phyloP scores from a whole-genome alignment of 495 filamentous ascomycete species.

The Xylaria flabelliformis region DNA sequence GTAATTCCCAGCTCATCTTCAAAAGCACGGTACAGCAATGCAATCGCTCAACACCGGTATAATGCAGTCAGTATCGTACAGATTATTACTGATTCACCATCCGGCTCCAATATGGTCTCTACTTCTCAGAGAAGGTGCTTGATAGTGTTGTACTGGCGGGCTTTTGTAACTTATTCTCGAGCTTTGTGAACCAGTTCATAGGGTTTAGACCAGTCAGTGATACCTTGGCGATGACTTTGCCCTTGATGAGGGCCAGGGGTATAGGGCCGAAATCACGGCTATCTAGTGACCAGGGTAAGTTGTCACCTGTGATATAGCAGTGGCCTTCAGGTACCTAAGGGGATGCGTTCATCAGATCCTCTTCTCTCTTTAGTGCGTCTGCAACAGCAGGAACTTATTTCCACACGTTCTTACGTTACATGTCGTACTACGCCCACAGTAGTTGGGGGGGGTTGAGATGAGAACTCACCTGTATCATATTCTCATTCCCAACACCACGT shows the following conservation, averaged over 20 bases:
- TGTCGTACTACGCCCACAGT: background rate
- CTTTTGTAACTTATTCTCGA: constrained; percentile 40
- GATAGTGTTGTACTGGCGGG: background rate
- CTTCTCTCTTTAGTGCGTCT: background rate
- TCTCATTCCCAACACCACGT: constrained; percentile 37
- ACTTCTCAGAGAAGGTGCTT: background rate
- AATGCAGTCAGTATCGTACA: constrained; percentile 16
- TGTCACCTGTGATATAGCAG: constrained; percentile 88
- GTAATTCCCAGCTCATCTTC: constrained; percentile 5
- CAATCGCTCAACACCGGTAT: background rate
- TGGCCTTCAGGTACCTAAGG: constrained; percentile 83
- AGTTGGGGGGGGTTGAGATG: background rate
- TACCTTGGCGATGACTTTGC: constrained; percentile 78
- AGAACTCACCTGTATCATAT: constrained; percentile 77
- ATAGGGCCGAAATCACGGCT: constrained; percentile 85
- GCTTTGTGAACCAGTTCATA: constrained; percentile 55
- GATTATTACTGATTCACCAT: background rate
- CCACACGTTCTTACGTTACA: background rate
- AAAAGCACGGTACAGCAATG: background rate
- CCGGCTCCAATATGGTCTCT: background rate
- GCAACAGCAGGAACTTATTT: background rate
- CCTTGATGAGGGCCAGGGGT: constrained; percentile 81
- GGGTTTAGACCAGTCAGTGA: constrained; percentile 56
- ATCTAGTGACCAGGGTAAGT: constrained; percentile 80
- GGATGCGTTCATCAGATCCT: background rate